These are phyloP conservation scores for Epichloe scottii DNA, from an alignment of 2,329 filamentous ascomycete species.

Conservation along the genomic window DNA sequence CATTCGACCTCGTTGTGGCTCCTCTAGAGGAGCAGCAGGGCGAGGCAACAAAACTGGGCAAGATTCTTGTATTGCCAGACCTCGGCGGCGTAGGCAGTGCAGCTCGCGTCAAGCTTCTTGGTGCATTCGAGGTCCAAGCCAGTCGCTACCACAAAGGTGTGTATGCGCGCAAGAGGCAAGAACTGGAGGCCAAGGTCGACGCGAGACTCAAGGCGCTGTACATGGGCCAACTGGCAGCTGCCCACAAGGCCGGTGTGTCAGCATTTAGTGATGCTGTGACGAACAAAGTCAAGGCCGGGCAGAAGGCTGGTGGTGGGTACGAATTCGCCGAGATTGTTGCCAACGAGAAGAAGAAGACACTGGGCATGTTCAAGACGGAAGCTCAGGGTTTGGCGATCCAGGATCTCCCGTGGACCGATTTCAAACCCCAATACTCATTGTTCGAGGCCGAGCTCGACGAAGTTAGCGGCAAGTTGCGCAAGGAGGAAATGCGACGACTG, in stretches of 20 bases:
- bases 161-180: slow-evolving; percentile 70
- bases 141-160: slow-evolving; percentile 96
- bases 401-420: slow-evolving; percentile 78
- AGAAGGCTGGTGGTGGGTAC: slow-evolving; percentile 82
- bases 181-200: slow-evolving; percentile 80
- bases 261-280: slow-evolving; percentile 81
- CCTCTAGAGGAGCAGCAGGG: slow-evolving; percentile 82
- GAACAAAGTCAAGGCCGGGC: slow-evolving; percentile 76
- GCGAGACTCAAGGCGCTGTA: slow-evolving; percentile 79
- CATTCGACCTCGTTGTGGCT: slow-evolving; percentile 68
- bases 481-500: slow-evolving; percentile 90
- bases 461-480: slow-evolving; percentile 70
- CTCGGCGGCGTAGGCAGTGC: slow-evolving; percentile 62
- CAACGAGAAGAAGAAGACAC: slow-evolving; percentile 62
- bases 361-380: slow-evolving; percentile 64
- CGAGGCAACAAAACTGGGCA: slow-evolving; percentile 60
- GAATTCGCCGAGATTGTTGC: slow-evolving; percentile 93
- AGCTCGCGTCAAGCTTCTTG: slow-evolving; percentile 60
- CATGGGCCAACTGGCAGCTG: slow-evolving; percentile 73
- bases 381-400: slow-evolving; percentile 64
- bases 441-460: slow-evolving; percentile 88
- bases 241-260: slow-evolving; percentile 76
- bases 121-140: slow-evolving; percentile 80
- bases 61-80: slow-evolving; percentile 57
- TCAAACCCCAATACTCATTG: slow-evolving; percentile 63